Evolutionary conservation across 805 yeast genomes (phyloP).

Genomic region (Scheffersomyces lignosus): DNA sequence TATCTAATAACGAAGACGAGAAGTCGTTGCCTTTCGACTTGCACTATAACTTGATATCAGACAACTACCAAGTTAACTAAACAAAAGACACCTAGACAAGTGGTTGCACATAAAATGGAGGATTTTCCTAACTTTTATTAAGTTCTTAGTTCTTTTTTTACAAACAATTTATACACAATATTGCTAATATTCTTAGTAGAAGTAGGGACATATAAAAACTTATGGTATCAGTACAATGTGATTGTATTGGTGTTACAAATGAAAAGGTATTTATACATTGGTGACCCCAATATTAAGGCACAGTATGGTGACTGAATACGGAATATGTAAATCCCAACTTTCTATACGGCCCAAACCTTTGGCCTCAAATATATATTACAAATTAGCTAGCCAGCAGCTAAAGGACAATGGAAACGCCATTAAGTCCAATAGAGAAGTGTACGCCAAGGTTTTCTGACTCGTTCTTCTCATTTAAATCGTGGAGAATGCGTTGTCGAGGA

Average conservation of each 20-base stretch:
- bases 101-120: background rate
- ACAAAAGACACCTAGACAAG: constrained; percentile 19
- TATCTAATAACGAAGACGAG: constrained; percentile 49
- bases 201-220: too few species aligned
- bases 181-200: too few species aligned
- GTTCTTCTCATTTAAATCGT: constrained; percentile 47
- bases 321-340: too few species aligned
- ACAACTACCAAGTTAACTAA: constrained; percentile 58
- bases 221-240: too few species aligned
- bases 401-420: constrained; percentile 49
- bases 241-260: too few species aligned
- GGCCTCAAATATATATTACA: too few species aligned
- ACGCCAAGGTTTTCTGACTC: constrained; percentile 38
- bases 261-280: too few species aligned
- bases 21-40: constrained; percentile 69
- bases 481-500: constrained; percentile 57
- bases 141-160: background rate
- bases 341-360: too few species aligned
- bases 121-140: background rate
- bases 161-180: too few species aligned
- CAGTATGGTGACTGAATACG: too few species aligned
- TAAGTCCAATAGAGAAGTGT: constrained; percentile 51
- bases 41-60: constrained; percentile 56
- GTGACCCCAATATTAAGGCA: too few species aligned
- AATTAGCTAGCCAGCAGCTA: constrained; percentile 4